A percentile compares a stretch with the other conserved stretches of the same genome.
Conservation (phyloP, 495 filamentous ascomycete species). For the Chaetomium fimeti region DNA sequence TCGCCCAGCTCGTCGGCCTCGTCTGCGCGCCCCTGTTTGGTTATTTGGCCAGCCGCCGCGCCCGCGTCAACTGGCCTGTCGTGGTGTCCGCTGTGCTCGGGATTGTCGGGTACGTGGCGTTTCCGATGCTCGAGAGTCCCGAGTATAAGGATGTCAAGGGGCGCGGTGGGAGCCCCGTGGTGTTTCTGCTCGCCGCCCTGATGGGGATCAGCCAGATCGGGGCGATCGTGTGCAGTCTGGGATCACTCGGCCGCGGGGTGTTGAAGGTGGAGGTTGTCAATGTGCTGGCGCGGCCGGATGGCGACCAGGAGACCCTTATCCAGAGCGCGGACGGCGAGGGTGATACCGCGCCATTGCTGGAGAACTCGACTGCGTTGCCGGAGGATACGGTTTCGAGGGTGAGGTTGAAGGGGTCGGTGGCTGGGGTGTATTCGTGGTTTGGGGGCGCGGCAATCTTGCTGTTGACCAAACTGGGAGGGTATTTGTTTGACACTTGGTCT, state of each 20-base stretch:
- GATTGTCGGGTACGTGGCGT: slow-evolving; percentile 69
- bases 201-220: slow-evolving; percentile 92
- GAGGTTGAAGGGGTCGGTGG: slow-evolving; percentile 85
- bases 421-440: slow-evolving; percentile 85
- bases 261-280: slow-evolving; percentile 53
- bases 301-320: slow-evolving; percentile 33
- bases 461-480: slow-evolving; percentile 88
- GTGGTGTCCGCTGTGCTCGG: slow-evolving; percentile 68
- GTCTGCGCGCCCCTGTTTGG: slow-evolving; percentile 85
- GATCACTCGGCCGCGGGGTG: slow-evolving; percentile 76
- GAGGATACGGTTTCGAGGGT: slow-evolving; percentile 42
- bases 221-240: slow-evolving; percentile 88
- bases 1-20: slow-evolving; percentile 81
- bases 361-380: slow-evolving; percentile 20
- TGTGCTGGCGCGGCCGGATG: slow-evolving; percentile 17
- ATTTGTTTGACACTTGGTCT: slow-evolving; percentile 69
- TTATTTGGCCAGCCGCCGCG: slow-evolving; percentile 61
- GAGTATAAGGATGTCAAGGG: slow-evolving; percentile 59
- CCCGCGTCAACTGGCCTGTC: slow-evolving; percentile 69
- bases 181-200: slow-evolving; percentile 74
- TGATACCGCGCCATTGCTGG: slow-evolving; percentile 40
- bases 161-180: slow-evolving; percentile 58
- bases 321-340: slow-evolving; percentile 26
- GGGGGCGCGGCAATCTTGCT: slow-evolving; percentile 90
- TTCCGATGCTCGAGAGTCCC: slow-evolving; percentile 68